Base-by-base conservation (phyloP, 1,139 yeast species). In the Pneumocystis oryctolagi region DNA sequence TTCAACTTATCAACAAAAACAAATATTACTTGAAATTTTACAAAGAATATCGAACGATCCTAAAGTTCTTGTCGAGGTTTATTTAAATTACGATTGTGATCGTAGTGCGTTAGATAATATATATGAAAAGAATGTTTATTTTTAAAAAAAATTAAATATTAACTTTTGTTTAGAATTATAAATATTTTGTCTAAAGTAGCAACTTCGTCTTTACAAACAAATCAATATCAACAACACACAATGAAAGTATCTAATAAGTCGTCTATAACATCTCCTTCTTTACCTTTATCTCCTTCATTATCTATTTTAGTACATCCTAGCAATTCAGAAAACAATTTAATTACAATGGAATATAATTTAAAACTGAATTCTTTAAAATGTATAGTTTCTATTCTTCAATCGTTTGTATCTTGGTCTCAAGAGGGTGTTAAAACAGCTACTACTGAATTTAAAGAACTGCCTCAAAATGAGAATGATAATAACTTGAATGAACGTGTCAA, bases 61-160 rank as follows among this genome's bases (percentile, higher is more conserved):
- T 47, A 80, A 96, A 67, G 86, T 95, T 47, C 78, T 94, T 65
- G 89, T 94, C 65, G 99, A 94, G 74, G 83, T 92, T 67, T 94
- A 90, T 71, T 80, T 94, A 70, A 94, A 94, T 73, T 94, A 92
- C 73, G 99, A 94, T 73, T 94, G 99, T 76, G 96, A 89, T 72
- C 70, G 74, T 16, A 80, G 85, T 20, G 77, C 82, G 5, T 82
- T 85, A 79, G 88, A 95, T 60, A 92, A 92, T 72, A 79, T 90
- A 62, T 89, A 92, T 73, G 98, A 94, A 73, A 80, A 82, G 63
- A 47, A 47, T 25, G 14, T 47, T 25, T 77, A 88, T 56, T 82
- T 89, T 63, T 92, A 89, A 68, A 84, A 86, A 68, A 77, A 86
- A 25, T 47, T 12, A 47, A 28, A 28, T n/a, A 47, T 95, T 5